Evolutionary conservation across 208 protist genomes (phyloP), one percentile per base, ranked within the genome.

Genomic region (Lotmaria passim): DNA sequence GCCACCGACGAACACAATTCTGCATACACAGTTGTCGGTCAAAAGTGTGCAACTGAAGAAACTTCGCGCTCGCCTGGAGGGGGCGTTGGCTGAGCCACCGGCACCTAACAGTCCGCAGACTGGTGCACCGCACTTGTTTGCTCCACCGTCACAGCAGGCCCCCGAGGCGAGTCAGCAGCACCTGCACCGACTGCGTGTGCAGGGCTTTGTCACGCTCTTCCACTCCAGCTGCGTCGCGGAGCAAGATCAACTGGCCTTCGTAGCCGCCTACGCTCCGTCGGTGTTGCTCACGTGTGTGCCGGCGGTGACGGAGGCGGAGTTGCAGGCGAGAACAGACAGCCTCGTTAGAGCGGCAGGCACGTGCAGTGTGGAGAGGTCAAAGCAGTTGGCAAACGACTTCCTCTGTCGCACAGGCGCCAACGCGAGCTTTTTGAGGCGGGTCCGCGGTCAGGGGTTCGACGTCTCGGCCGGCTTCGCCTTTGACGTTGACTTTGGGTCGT

Each of bases 201-300:
- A 17, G 15, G 12, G 34, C 3, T 52, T 31, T 11, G 15, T 60
- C 31, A 51, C 51, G 7, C 44, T 76, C 15, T 46, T 76, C 17
- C 70, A 76, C 39, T 69, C 55, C n/a, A 76, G 56, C 56, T 76
- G 70, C 30, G 28, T 76, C 8, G 56, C 17, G 3, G 62, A 76
- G 41, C 55, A 76, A n/a, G 70, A 8, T 51, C 43, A 76, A 39
- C 46, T 76, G 0, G 0, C 3, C 0, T 76, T 65, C 51, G 14
- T 76, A 5, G 70, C 70, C 2, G 43, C 46, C 3, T 69, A 38
- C 39, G 17, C 41, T 0, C 70, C 70, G 2, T 5, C 17, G 6
- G 51, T 76, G 61, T 62, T 76, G 1, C 23, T 69, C 0, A 0
- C 28, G 26, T 23, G 53, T 3, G 62, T 70, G 12, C 55, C 70